phyloP scores from a whole-genome alignment of 2,329 filamentous ascomycete species.

The Hortaea sp. region DNA sequence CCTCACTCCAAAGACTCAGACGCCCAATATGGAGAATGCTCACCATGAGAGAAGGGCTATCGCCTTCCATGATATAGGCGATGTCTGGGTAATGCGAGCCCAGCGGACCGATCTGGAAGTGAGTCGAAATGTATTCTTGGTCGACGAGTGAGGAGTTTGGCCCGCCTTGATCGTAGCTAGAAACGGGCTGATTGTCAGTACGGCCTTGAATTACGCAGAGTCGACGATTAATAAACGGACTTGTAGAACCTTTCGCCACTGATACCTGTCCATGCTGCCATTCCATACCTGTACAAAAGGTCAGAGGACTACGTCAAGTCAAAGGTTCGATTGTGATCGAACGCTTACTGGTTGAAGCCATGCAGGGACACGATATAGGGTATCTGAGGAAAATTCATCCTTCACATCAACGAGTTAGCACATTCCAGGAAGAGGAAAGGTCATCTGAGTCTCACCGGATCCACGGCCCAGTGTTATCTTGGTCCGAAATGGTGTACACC shows the following conservation, averaged over 20 bases:
- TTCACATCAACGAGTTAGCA: background rate
- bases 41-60: constrained; percentile 39
- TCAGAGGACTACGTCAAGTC: background rate
- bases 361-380: constrained; percentile 49
- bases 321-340: background rate
- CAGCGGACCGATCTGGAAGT: constrained; percentile 44
- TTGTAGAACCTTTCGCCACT: constrained; percentile 39
- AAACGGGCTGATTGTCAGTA: background rate
- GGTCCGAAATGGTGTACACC: constrained; percentile 49
- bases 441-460: constrained; percentile 30
- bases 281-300: constrained; percentile 28
- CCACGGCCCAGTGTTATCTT: constrained; percentile 49
- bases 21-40: too few relatives aligned
- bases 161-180: constrained; percentile 31
- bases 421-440: background rate
- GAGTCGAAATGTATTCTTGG: constrained; percentile 42
- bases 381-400: constrained; percentile 40
- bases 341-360: constrained; percentile 37
- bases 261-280: constrained; percentile 49
- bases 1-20: too few relatives aligned
- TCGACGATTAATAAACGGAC: constrained; percentile 18
- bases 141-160: constrained; percentile 40
- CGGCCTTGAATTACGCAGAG: too few relatives aligned
- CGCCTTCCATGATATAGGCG: constrained; percentile 45
- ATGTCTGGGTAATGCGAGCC: constrained; percentile 34